Evolutionary conservation across 2,329 filamentous ascomycete species (phyloP).

Genomic region (Botrytis fragariae): DNA sequence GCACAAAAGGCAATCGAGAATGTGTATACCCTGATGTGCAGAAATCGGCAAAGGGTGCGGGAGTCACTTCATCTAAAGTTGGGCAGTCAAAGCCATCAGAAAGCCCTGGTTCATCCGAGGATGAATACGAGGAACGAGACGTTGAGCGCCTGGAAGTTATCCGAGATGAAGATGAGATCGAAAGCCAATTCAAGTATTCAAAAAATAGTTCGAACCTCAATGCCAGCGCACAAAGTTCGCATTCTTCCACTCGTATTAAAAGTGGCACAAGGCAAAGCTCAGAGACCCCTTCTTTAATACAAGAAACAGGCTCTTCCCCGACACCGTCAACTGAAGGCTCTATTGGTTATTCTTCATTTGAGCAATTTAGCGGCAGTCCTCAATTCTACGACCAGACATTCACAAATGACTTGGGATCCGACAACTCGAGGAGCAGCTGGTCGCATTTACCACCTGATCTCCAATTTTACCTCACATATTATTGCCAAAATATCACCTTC

Average conservation of each 20-base stretch:
- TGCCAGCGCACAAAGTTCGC: slow-evolving; percentile 34
- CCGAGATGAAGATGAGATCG: slow-evolving; percentile 51
- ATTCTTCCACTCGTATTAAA: slow-evolving; percentile 41
- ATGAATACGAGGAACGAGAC: slow-evolving; percentile 49
- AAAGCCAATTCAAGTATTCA: slow-evolving; percentile 20
- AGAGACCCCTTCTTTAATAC: slow-evolving; percentile 53
- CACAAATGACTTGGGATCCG: slow-evolving; percentile 34
- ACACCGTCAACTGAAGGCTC: slow-evolving; percentile 48
- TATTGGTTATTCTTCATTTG: slow-evolving; percentile 31
- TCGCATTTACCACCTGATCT: slow-evolving; percentile 65
- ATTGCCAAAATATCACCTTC: slow-evolving; percentile 71
- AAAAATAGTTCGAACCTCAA: not conserved
- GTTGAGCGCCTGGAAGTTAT: slow-evolving; percentile 52
- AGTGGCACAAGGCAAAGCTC: slow-evolving; percentile 47
- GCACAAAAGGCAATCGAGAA: slow-evolving; percentile 85
- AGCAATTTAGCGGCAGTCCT: slow-evolving; percentile 18
- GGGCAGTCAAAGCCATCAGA: slow-evolving; percentile 35
- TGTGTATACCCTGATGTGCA: slow-evolving; percentile 82
- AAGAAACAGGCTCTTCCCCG: slow-evolving; percentile 52
- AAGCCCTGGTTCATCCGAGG: slow-evolving; percentile 52
- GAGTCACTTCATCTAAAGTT: slow-evolving; percentile 38
- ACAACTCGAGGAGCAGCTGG: slow-evolving; percentile 46
- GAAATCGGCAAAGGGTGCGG: slow-evolving; percentile 37
- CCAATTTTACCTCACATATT: slow-evolving; percentile 76
- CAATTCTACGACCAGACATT: slow-evolving; percentile 26